phyloP scores from a whole-genome alignment of 78 protist genomes.

The Dictyostelium firmibasis region DNA sequence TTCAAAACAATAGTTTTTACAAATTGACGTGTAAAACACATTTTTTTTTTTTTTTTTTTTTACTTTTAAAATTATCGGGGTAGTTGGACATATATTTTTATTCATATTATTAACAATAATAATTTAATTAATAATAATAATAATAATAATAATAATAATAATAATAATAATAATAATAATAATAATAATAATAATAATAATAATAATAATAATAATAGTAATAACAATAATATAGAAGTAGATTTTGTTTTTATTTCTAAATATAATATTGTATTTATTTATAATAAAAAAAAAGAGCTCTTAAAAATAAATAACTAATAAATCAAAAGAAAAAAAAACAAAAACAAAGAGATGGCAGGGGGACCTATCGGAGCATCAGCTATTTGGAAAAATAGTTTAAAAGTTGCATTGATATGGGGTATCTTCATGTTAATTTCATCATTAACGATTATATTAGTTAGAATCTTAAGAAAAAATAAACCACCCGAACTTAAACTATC shows the following conservation, averaged over 20 bases:
- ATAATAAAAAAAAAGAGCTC: too few relatives aligned
- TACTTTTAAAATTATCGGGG: not conserved
- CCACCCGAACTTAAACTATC: not conserved
- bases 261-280: too few relatives aligned
- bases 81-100: too few relatives aligned
- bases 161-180: too few relatives aligned
- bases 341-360: not conserved
- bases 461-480: constrained; percentile 28
- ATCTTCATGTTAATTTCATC: not conserved
- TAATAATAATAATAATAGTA: not conserved
- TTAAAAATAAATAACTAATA: not conserved
- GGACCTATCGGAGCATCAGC: constrained; percentile 31
- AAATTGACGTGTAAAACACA: not conserved
- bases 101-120: too few relatives aligned
- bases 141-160: not conserved
- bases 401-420: not conserved
- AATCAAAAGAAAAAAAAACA: not conserved
- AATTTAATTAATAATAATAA: too few relatives aligned
- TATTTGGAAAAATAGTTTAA: constrained; percentile 51
- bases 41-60: too few relatives aligned
- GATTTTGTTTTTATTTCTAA: too few relatives aligned
- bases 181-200: too few relatives aligned
- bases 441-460: not conserved
- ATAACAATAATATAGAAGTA: not conserved
- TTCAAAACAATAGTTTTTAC: not conserved